Conservation (phyloP, 345 rosid genomes). For the Erysimum cheiranthoides region DNA sequence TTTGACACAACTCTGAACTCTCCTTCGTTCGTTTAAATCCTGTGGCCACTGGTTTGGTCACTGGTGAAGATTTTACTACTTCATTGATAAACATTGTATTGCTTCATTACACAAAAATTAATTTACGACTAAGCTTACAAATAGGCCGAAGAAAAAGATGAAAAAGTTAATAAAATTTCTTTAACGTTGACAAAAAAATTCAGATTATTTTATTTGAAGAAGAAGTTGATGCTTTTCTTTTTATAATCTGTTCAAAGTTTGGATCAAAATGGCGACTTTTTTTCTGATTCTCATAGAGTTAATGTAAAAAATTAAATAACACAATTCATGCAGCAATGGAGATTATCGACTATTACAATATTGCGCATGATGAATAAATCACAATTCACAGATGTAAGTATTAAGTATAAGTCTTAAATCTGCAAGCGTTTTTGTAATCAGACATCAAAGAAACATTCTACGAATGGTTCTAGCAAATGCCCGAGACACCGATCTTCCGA, state of each 20-base stretch:
- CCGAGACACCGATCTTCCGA: conserved; percentile 74
- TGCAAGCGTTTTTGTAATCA: background rate
- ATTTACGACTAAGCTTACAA: background rate
- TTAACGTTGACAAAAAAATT: background rate
- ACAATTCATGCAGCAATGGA: too few relatives aligned
- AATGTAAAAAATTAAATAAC: background rate
- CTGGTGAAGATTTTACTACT: conserved; percentile 17
- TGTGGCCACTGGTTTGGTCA: conserved; percentile 29
- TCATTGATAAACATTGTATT: background rate
- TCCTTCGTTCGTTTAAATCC: background rate
- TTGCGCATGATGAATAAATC: too few relatives aligned
- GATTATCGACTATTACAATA: too few relatives aligned
- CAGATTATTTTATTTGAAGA: background rate
- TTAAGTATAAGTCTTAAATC: background rate
- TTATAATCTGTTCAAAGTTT: background rate
- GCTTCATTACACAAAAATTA: background rate
- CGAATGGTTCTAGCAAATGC: conserved; percentile 77
- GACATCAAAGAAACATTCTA: conserved; percentile 63
- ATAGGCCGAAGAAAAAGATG: background rate
- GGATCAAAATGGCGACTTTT: background rate
- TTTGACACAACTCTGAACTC: background rate
- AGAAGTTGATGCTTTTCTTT: background rate
- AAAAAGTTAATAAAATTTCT: too few relatives aligned
- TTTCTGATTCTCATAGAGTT: background rate
- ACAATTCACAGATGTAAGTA: too few relatives aligned